Percentiles rank a stretch among this genome's conserved stretches.
Evolutionary conservation across 257 asterid genomes (phyloP).

Genomic region (Ligustrum vulgare): DNA sequence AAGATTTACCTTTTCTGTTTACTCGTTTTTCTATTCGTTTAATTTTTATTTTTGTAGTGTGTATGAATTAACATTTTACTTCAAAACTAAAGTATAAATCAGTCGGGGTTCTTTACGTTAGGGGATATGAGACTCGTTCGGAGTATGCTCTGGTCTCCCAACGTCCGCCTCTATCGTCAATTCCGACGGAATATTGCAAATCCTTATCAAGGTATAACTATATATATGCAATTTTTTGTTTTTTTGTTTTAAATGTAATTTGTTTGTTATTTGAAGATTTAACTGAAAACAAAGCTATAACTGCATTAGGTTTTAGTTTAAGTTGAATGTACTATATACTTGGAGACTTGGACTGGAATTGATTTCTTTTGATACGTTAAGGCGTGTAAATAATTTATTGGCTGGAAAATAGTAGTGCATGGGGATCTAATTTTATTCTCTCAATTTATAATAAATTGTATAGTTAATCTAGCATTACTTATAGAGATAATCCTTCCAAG

Average conservation of each 20-base stretch:
- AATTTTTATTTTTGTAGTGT: background rate
- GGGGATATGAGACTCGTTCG: conserved; percentile 40
- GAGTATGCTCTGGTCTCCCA: conserved; percentile 26
- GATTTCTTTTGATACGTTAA: background rate
- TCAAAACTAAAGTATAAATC: background rate
- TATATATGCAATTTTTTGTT: background rate
- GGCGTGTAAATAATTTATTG: background rate
- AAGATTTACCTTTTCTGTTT: background rate
- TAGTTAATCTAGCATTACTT: background rate
- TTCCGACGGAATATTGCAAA: conserved; percentile 26
- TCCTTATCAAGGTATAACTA: conserved; percentile 30
- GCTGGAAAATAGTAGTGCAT: background rate
- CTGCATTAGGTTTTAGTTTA: background rate
- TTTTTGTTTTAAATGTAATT: background rate
- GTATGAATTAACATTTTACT: too few relatives aligned
- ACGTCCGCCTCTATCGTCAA: conserved; percentile 26
- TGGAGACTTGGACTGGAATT: background rate
- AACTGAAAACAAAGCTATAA: background rate
- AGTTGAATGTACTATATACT: background rate
- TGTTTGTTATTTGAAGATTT: background rate
- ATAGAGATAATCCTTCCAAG: background rate
- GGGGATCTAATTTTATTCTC: background rate
- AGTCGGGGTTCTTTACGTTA: background rate
- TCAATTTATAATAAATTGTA: background rate
- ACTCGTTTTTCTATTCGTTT: background rate